Evolutionary conservation across 768 basidiomycete species (phyloP).

Genomic region (Dioszegia crocea): DNA sequence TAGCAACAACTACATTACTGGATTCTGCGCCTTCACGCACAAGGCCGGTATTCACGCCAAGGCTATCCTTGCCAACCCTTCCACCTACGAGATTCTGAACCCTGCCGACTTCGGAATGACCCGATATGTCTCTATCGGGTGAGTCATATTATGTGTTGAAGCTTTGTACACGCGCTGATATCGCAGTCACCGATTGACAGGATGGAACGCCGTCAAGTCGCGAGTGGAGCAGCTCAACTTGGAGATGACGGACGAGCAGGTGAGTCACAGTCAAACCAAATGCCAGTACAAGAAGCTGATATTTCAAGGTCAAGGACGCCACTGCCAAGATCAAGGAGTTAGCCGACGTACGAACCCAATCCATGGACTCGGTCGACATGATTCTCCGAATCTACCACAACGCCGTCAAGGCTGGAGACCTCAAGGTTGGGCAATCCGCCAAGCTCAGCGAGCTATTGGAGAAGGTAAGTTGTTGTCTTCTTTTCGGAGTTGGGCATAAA

Average conservation of each 20-base stretch:
- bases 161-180: conserved; percentile 13
- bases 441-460: conserved; percentile 79
- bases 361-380: conserved; percentile 98
- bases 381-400: conserved; percentile 93
- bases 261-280: conserved; percentile 42
- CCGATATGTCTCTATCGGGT: conserved; percentile 93
- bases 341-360: conserved; percentile 94
- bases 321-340: conserved; percentile 99
- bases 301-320: conserved; percentile 81
- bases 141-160: too few species aligned
- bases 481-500: background rate
- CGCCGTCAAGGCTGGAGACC: conserved; percentile 83
- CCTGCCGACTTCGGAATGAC: conserved; percentile 98
- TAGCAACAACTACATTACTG: conserved; percentile 61
- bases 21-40: conserved; percentile 99
- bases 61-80: conserved; percentile 98
- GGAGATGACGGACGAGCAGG: conserved; percentile 82
- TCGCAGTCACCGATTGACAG: conserved; percentile 80
- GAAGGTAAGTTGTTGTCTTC: conserved; percentile 50
- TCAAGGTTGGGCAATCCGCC: conserved; percentile 89
- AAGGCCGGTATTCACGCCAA: conserved; percentile 99
- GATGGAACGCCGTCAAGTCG: conserved; percentile 99
- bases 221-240: conserved; percentile 96
- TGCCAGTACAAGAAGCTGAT: background rate
- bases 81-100: conserved; percentile 98